These are phyloP conservation scores for Botryobasidium botryosum DNA, from an alignment of 768 basidiomycete species.

Conservation along the genomic window DNA sequence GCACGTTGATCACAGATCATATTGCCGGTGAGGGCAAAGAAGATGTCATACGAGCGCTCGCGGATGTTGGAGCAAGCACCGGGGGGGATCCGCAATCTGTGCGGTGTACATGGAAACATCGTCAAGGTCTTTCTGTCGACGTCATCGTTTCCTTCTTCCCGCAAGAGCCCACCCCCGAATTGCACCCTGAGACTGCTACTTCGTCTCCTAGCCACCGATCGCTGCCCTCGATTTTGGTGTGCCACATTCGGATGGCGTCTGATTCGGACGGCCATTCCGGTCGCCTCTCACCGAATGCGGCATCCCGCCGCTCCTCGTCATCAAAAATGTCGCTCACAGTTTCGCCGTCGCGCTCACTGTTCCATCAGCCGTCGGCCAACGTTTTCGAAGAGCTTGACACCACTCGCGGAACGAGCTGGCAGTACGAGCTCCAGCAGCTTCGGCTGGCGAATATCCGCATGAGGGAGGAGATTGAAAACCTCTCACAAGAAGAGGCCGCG, in stretches of 20 bases:
- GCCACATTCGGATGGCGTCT: not conserved
- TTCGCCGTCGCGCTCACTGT: not conserved
- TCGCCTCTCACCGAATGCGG: slow-evolving; percentile 2
- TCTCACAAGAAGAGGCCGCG: too few relatives aligned
- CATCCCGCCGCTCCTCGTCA: not conserved
- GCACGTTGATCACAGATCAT: slow-evolving; percentile 13
- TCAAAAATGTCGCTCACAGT: not conserved
- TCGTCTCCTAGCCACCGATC: slow-evolving; percentile 2
- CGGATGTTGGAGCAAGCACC: too few relatives aligned
- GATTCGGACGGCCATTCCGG: not conserved
- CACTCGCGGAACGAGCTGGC: slow-evolving; percentile 27
- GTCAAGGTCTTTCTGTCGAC: too few relatives aligned
- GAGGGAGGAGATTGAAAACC: slow-evolving; percentile 21
- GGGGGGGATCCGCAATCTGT: too few relatives aligned
- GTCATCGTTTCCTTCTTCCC: too few relatives aligned
- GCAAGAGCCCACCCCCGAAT: too few relatives aligned
- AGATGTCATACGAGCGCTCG: too few relatives aligned
- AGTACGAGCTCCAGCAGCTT: slow-evolving; percentile 27
- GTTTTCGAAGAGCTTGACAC: slow-evolving; percentile 28
- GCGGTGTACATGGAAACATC: too few relatives aligned
- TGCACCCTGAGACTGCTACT: too few relatives aligned
- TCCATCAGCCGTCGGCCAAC: slow-evolving; percentile 12
- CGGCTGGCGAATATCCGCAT: slow-evolving; percentile 21
- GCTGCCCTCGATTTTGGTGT: not conserved
- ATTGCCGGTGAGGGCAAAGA: too few relatives aligned